These are phyloP conservation scores for Fusarium nurragi DNA, from an alignment of 2,329 filamentous ascomycete species.

Conservation along the genomic window DNA sequence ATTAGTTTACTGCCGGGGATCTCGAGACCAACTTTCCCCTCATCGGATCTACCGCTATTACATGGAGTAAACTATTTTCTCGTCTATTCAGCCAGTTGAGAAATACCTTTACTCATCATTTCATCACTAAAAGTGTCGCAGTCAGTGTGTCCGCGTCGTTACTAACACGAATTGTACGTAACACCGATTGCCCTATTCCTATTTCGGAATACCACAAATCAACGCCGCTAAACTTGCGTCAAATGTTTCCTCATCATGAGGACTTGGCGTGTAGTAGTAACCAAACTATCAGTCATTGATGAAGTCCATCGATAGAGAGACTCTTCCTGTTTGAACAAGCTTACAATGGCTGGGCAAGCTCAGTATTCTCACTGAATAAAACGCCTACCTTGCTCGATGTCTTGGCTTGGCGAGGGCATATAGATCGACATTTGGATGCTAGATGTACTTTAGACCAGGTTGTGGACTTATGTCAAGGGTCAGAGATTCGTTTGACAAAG, in stretches of 20 bases:
- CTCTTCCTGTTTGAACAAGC: too few relatives aligned
- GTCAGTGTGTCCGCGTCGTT: background rate
- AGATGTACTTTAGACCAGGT: too few relatives aligned
- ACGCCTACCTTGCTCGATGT: background rate
- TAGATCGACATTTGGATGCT: too few relatives aligned
- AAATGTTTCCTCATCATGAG: background rate
- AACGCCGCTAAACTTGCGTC: background rate
- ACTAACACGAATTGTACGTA: slow-evolving; percentile 30
- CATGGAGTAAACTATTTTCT: background rate
- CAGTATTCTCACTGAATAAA: background rate
- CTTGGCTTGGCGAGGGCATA: too few relatives aligned
- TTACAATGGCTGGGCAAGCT: fast-evolving
- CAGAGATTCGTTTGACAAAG: too few relatives aligned
- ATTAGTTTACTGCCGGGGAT: background rate
- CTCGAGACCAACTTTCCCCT: background rate
- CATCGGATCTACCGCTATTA: fast-evolving
- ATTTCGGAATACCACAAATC: background rate
- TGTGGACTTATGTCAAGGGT: too few relatives aligned
- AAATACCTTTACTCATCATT: slow-evolving; percentile 7
- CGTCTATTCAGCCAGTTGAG: background rate
- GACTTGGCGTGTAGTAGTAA: background rate
- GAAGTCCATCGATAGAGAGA: fast-evolving
- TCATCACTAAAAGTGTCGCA: background rate
- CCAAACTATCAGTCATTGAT: background rate
- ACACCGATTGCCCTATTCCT: background rate